Conservation (phyloP, 208 protist species). For the Trypanosoma mega region DNA sequence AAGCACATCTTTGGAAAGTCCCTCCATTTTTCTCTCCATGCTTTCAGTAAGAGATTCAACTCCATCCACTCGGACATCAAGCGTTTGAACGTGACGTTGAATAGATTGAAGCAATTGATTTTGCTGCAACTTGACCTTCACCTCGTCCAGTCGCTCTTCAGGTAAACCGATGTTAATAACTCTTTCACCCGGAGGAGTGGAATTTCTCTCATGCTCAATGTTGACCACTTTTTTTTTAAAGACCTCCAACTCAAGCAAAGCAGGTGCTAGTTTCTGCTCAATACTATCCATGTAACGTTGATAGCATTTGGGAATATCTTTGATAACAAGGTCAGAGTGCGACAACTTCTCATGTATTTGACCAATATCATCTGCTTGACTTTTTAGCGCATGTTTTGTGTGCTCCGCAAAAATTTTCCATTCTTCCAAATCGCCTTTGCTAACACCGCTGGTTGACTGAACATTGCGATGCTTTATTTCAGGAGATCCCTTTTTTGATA, state of each 20-base stretch:
- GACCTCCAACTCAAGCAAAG: slow-evolving; percentile 16
- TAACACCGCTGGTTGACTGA: too few species aligned
- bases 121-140: background rate
- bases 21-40: slow-evolving; percentile 10
- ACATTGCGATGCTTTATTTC: too few species aligned
- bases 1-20: slow-evolving; percentile 12
- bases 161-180: background rate
- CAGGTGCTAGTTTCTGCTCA: slow-evolving; percentile 17
- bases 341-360: slow-evolving; percentile 1
- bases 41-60: slow-evolving; percentile 3
- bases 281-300: slow-evolving; percentile 10
- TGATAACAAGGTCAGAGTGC: slow-evolving; percentile 5
- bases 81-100: slow-evolving; percentile 10
- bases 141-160: slow-evolving; percentile 1
- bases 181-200: background rate
- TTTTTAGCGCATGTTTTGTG: background rate
- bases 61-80: slow-evolving; percentile 13
- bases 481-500: too few species aligned
- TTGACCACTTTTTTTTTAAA: slow-evolving; percentile 3
- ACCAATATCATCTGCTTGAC: background rate
- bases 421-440: slow-evolving; percentile 3
- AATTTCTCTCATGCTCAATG: background rate
- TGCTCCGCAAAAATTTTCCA: background rate
- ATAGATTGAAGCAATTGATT: slow-evolving; percentile 11
- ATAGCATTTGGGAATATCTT: slow-evolving; percentile 14